These are phyloP conservation scores for Lentinula sp. DNA, from an alignment of 768 basidiomycete genomes.

Conservation along the genomic window DNA sequence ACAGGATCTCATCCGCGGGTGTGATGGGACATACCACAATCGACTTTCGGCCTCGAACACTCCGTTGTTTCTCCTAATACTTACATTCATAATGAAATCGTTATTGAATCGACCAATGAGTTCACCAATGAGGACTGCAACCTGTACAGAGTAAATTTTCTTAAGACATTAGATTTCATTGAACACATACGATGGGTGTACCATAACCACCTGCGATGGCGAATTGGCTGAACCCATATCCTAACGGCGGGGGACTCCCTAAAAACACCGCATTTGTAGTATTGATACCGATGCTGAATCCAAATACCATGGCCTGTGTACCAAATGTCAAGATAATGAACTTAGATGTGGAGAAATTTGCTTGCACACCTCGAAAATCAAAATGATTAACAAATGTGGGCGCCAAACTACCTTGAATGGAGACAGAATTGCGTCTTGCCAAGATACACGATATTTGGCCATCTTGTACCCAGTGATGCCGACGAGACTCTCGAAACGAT, in stretches of 20 bases:
- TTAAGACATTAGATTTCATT: neutral
- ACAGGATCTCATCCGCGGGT: neutral
- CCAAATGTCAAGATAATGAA: neutral
- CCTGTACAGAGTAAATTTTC: conserved; percentile 18
- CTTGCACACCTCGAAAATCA: conserved; percentile 43
- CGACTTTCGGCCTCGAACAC: conserved; percentile 58
- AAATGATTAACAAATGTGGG: conserved; percentile 48
- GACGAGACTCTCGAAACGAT: conserved; percentile 53
- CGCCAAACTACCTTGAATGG: conserved; percentile 54
- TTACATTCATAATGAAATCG: conserved; percentile 43
- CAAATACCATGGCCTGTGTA: conserved; percentile 33
- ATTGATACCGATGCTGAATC: conserved; percentile 45
- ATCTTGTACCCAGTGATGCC: conserved; percentile 58
- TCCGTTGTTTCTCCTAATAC: conserved; percentile 44
- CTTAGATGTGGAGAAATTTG: neutral
- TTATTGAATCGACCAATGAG: conserved; percentile 46
- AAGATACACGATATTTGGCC: conserved; percentile 48
- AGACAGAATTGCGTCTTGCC: conserved; percentile 37
- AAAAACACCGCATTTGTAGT: conserved; percentile 43
- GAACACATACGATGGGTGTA: conserved; percentile 43
- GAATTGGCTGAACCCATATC: conserved; percentile 45
- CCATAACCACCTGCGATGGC: conserved; percentile 49
- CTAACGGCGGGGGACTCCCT: conserved; percentile 45
- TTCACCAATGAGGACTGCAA: conserved; percentile 49
- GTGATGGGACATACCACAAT: conserved; percentile 37